Conservation (phyloP, 805 yeast genomes). For the Suhomyces faveliae region DNA sequence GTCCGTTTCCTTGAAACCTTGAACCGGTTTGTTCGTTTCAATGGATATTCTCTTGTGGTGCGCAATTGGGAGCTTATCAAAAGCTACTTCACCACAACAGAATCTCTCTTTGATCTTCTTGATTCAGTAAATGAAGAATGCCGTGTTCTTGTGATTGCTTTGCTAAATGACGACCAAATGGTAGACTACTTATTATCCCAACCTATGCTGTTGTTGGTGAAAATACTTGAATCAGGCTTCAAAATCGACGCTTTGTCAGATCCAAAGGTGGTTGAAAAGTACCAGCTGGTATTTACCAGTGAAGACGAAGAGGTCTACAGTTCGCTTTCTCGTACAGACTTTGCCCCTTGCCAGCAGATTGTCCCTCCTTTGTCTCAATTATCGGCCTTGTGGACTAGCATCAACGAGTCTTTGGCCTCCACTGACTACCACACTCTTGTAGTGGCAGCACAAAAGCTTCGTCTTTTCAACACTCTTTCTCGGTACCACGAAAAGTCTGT, state of each 20-base stretch:
- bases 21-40: conserved; percentile 39
- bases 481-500: conserved; percentile 12
- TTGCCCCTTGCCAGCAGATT: conserved; percentile 9
- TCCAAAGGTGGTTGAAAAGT: neutral
- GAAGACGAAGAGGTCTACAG: conserved; percentile 14
- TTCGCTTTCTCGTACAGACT: conserved; percentile 21
- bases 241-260: neutral
- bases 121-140: neutral
- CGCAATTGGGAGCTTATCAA: conserved; percentile 15
- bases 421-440: conserved; percentile 20
- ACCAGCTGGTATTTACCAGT: neutral
- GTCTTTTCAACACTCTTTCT: conserved; percentile 25
- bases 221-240: conserved; percentile 15
- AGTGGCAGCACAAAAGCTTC: conserved; percentile 20
- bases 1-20: conserved; percentile 27
- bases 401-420: conserved; percentile 18
- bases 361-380: conserved; percentile 11
- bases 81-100: conserved; percentile 13
- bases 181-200: neutral
- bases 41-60: conserved; percentile 26
- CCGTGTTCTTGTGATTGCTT: conserved; percentile 6
- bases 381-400: conserved; percentile 16
- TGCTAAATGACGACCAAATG: conserved; percentile 2
- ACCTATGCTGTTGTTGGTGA: conserved; percentile 8
- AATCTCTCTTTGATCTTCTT: neutral